Base-by-base conservation (phyloP, 768 basidiomycete genomes). In the Rubroboletus pulcherrimus region DNA sequence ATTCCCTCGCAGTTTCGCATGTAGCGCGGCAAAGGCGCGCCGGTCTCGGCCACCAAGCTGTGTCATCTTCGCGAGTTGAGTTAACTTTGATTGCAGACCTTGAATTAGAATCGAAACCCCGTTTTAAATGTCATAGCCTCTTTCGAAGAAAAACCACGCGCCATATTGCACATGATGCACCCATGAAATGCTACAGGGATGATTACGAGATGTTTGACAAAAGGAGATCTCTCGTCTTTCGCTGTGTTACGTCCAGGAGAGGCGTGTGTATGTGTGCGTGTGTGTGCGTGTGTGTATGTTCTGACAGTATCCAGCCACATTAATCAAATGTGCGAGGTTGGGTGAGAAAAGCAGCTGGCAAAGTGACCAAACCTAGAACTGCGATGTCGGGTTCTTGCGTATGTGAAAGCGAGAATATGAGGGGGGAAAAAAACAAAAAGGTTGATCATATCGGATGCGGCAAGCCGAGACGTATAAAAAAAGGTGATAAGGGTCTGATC, bases 81-180 rank as follows among this genome's bases (percentile, higher is more conserved):
- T 54, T 57, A 66, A 66, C 66, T 50, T 61, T 65, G 61, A 63
- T 56, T 44, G 19, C 12, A 53, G 19, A 38, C 9, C 60, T 65
- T 6, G 53, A 65, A 65, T 58, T 53, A 54, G 63, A 53, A 58
- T 53, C 53, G 63, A 53, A 58, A 48, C 30, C 37, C 52, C 49
- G 53, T 52, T 52, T 52, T 34, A 40, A 50, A 45, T 63, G 45
- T 35, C 37, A 54, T 58, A 42, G 38, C 34, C 33, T 40, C 26
- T 39, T 42, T 17, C 38, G 39, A 17, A 30, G 15, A 43, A 29
- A 11, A 21, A 47, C 44, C 66, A 60, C 54, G 57, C 50, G 54
- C 44, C 26, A 26, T 15, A 42, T 11, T 5, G 35, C 38, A 43
- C 51, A 61, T 35, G 53, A 62, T 40, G 50, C 31, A 53, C 26